Evolutionary conservation across 176 grass and related monocot genomes (phyloP).

Genomic region (Secale cereale): DNA sequence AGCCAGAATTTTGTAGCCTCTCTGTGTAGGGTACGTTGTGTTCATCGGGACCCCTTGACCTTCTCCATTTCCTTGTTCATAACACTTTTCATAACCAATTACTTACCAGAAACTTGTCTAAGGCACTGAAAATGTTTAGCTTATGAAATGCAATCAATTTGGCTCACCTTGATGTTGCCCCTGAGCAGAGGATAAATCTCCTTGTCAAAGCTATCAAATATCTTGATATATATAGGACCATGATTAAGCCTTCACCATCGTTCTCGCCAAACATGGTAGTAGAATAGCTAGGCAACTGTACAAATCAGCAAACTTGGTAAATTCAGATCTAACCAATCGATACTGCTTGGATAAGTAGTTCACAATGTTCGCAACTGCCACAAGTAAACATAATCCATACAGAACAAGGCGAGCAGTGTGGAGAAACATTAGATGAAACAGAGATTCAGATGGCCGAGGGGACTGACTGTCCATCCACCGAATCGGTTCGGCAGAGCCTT

Average conservation of each 20-base stretch:
- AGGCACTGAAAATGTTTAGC: neutral
- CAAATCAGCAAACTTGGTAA: slow-evolving; percentile 23
- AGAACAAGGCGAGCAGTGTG: no score
- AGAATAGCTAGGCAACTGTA: slow-evolving; percentile 77
- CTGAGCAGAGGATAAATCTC: slow-evolving; percentile 63
- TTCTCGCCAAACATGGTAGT: slow-evolving; percentile 72
- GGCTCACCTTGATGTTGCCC: slow-evolving; percentile 69
- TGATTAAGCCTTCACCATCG: slow-evolving; percentile 71
- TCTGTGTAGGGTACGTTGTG: slow-evolving; percentile 62
- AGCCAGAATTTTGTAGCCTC: slow-evolving; percentile 83
- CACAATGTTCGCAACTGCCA: slow-evolving; percentile 43
- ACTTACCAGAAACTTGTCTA: neutral
- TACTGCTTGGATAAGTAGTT: neutral
- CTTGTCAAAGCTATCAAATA: slow-evolving; percentile 79
- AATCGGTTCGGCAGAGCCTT: no score
- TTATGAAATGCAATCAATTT: neutral
- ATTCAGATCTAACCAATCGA: slow-evolving; percentile 5
- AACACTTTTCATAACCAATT: slow-evolving; percentile 47
- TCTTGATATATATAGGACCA: no score
- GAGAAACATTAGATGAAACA: no score
- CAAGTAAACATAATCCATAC: no score
- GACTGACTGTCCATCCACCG: no score
- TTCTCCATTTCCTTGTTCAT: slow-evolving; percentile 70
- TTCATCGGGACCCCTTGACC: slow-evolving; percentile 71
- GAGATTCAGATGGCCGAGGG: no score